phyloP scores from a whole-genome alignment of 2,329 filamentous ascomycete genomes.

The Polychaeton citri region DNA sequence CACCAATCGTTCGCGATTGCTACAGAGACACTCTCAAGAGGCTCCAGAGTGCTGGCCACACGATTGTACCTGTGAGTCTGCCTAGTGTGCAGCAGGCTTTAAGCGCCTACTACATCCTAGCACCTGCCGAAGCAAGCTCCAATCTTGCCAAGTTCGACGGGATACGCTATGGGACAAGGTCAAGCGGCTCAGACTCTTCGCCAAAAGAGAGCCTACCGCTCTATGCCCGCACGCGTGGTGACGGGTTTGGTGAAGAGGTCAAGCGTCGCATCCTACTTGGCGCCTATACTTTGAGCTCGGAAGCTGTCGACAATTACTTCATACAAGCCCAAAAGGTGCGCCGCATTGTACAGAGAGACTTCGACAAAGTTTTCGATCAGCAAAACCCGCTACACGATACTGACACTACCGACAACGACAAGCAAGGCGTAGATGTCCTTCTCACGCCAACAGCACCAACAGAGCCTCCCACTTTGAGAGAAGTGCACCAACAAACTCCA shows the following conservation, averaged over 20 bases:
- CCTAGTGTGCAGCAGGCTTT: conserved; percentile 76
- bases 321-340: conserved; percentile 83
- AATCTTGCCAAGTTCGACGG: conserved; percentile 97
- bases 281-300: conserved; percentile 77
- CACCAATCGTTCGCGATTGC: conserved; percentile 50
- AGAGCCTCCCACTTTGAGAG: conserved; percentile 50
- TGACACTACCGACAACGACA: conserved; percentile 34
- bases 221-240: conserved; percentile 62
- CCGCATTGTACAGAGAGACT: conserved; percentile 71
- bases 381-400: conserved; percentile 51
- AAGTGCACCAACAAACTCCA: conserved; percentile 40
- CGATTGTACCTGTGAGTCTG: conserved; percentile 62
- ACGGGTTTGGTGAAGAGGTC: conserved; percentile 73
- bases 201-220: conserved; percentile 28
- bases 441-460: conserved; percentile 79
- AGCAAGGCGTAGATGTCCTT: conserved; percentile 68
- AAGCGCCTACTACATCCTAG: conserved; percentile 88
- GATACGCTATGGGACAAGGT: conserved; percentile 68
- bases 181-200: conserved; percentile 37
- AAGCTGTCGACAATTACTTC: conserved; percentile 93
- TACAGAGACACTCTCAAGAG: conserved; percentile 52
- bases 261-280: conserved; percentile 77
- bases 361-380: conserved; percentile 61
- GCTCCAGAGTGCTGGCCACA: conserved; percentile 54
- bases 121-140: conserved; percentile 86